Percentiles rank a stretch among this genome's conserved stretches.
Evolutionary conservation across 495 filamentous ascomycete species (phyloP).

Genomic region (Tuber brumale): DNA sequence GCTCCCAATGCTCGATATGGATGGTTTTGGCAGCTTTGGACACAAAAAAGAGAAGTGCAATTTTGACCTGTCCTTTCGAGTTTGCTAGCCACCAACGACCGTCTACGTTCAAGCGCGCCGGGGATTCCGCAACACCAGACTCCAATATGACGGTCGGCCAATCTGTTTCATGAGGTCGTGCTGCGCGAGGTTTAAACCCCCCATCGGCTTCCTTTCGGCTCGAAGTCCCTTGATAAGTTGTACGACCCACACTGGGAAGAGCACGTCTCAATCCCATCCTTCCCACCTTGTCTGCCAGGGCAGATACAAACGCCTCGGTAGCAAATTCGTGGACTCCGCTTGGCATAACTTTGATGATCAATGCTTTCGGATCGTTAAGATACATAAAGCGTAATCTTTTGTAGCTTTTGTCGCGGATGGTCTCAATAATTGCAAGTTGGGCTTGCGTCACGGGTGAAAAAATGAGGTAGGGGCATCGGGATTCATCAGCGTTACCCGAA

Average conservation of each 20-base stretch:
- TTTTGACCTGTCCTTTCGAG: constrained; percentile 2
- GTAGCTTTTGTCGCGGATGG: neutral
- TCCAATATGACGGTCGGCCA: constrained; percentile 9
- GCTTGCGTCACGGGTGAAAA: neutral
- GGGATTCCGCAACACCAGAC: constrained; percentile 6
- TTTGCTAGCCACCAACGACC: constrained; percentile 9
- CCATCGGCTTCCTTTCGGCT: constrained; percentile 15
- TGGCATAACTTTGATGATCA: constrained; percentile 14
- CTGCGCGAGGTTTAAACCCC: neutral
- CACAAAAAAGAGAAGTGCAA: constrained; percentile 5
- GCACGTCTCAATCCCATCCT: constrained; percentile 3
- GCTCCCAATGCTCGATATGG: neutral
- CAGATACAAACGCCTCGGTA: neutral
- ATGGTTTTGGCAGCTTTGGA: neutral
- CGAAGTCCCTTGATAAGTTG: neutral
- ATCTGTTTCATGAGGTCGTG: neutral
- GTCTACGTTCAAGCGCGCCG: neutral
- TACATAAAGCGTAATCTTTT: neutral
- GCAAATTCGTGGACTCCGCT: neutral
- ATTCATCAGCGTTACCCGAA: neutral
- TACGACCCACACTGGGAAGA: neutral
- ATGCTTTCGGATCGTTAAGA: neutral
- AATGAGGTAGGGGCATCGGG: neutral
- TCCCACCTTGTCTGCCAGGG: neutral
- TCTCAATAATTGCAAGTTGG: neutral